Evolutionary conservation across 2,329 filamentous ascomycete species (phyloP).

Genomic region (Aciculosporium take): DNA sequence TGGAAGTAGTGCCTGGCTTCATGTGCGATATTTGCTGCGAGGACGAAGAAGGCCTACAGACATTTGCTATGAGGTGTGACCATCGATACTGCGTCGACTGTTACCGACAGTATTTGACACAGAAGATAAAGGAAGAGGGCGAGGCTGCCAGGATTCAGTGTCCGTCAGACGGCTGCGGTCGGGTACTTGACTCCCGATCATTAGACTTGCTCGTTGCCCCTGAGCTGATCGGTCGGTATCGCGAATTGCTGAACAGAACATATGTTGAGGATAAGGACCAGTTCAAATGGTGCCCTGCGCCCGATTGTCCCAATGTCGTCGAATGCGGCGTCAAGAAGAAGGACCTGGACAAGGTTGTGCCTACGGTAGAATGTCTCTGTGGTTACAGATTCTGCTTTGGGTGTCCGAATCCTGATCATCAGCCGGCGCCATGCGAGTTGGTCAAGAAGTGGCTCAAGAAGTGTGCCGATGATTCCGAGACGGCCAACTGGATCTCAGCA

Average conservation of each 20-base stretch:
- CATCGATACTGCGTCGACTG: conserved; percentile 90
- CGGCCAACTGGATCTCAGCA: conserved; percentile 97
- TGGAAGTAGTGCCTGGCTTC: conserved; percentile 63
- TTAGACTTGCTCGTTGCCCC: conserved; percentile 58
- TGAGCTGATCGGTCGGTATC: conserved; percentile 52
- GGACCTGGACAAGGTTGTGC: conserved; percentile 71
- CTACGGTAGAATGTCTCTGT: conserved; percentile 77
- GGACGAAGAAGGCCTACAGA: conserved; percentile 60
- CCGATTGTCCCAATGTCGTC: conserved; percentile 89
- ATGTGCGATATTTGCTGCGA: conserved; percentile 94
- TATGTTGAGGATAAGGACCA: conserved; percentile 96
- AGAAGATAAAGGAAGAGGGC: conserved; percentile 91
- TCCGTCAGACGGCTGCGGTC: conserved; percentile 71
- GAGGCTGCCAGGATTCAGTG: conserved; percentile 93
- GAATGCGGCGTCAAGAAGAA: conserved; percentile 81
- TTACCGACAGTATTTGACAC: conserved; percentile 77
- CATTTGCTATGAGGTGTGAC: conserved; percentile 88
- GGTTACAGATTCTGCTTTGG: conserved; percentile 90
- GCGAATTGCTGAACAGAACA: conserved; percentile 74
- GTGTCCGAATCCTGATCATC: conserved; percentile 78
- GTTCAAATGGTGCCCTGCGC: conserved; percentile 94
- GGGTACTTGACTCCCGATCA: conserved; percentile 82
- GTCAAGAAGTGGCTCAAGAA: conserved; percentile 97
- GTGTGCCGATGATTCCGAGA: conserved; percentile 95
- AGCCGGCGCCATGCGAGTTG: conserved; percentile 78